A percentile compares a stretch with the other conserved stretches of the same genome.
These are phyloP conservation scores for Yamadazyma phyllophila DNA, from an alignment of 805 yeast genomes.

Conservation along the genomic window DNA sequence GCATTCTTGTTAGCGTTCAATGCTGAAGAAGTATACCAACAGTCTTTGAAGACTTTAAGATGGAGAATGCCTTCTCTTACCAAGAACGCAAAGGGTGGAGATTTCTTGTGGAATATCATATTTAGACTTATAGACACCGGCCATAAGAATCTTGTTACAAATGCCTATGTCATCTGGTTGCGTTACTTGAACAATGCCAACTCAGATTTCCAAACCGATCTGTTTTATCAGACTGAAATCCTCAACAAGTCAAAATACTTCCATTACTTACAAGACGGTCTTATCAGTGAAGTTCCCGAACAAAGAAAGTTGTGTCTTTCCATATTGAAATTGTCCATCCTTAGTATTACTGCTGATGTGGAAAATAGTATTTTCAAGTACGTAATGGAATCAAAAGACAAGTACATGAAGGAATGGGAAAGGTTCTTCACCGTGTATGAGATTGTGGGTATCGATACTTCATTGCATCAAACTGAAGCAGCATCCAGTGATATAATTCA, in stretches of 20 bases:
- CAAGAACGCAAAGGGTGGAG: constrained; percentile 12
- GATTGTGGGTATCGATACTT: constrained; percentile 79
- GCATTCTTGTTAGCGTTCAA: constrained; percentile 30
- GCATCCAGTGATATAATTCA: constrained; percentile 61
- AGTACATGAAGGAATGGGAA: constrained; percentile 58
- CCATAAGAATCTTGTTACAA: constrained; percentile 26
- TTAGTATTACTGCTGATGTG: constrained; percentile 38
- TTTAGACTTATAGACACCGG: constrained; percentile 31
- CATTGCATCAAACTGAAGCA: constrained; percentile 81
- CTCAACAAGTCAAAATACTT: constrained; percentile 46
- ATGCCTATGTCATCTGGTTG: constrained; percentile 55
- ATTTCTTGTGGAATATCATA: constrained; percentile 47
- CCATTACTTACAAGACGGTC: constrained; percentile 53
- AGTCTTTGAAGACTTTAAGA: constrained; percentile 43
- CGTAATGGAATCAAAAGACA: constrained; percentile 28
- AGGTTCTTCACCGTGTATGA: constrained; percentile 73
- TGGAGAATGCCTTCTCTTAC: constrained; percentile 50
- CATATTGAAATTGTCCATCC: constrained; percentile 59
- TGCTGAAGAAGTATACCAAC: constrained; percentile 35
- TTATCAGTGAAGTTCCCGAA: constrained; percentile 59
- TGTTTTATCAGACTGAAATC: constrained; percentile 24
- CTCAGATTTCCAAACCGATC: constrained; percentile 8
- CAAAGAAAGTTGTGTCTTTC: constrained; percentile 67
- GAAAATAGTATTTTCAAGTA: constrained; percentile 41
- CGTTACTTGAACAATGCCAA: constrained; percentile 41